phyloP scores from a whole-genome alignment of 768 basidiomycete genomes.

The Strobilomyces confusus region DNA sequence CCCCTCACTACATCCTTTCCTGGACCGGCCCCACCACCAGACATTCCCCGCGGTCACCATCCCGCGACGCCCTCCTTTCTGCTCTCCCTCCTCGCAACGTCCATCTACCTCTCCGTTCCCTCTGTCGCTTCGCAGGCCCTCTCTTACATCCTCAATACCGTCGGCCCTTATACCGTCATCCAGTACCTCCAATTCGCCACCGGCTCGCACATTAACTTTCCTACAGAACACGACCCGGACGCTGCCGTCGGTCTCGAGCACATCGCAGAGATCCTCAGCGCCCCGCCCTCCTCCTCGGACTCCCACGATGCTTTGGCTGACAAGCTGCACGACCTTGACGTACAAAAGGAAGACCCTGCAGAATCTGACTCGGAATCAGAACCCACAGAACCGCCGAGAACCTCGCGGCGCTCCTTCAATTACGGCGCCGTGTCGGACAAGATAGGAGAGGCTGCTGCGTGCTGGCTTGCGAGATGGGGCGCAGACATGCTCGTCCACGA shows the following conservation, averaged over 20 bases:
- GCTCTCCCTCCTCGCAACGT: conserved; percentile 81
- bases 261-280: conserved; percentile 48
- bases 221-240: conserved; percentile 43
- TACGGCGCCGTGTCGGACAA: conserved; percentile 91
- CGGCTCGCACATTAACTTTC: conserved; percentile 56
- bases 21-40: conserved; percentile 16
- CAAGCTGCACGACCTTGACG: conserved; percentile 29
- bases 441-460: conserved; percentile 84
- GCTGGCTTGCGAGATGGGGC: conserved; percentile 88
- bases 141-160: conserved; percentile 61
- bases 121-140: conserved; percentile 72
- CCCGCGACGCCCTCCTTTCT: conserved; percentile 78
- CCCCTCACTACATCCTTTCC: conserved; percentile 73
- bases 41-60: conserved; percentile 54
- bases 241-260: conserved; percentile 68
- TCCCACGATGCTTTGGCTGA: conserved; percentile 26
- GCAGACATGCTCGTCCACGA: conserved; percentile 70
- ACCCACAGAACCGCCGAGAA: conserved; percentile 12
- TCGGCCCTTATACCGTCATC: conserved; percentile 74
- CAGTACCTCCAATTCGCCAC: conserved; percentile 81
- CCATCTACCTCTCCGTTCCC: conserved; percentile 82
- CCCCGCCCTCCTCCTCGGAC: conserved; percentile 11
- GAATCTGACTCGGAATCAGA: conserved; percentile 32
- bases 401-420: conserved; percentile 48
- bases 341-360: conserved; percentile 36